A percentile compares a stretch with the other conserved stretches of the same genome.
Evolutionary conservation across 148 eudicot genomes (phyloP).

Genomic region (Agrostemma githago): DNA sequence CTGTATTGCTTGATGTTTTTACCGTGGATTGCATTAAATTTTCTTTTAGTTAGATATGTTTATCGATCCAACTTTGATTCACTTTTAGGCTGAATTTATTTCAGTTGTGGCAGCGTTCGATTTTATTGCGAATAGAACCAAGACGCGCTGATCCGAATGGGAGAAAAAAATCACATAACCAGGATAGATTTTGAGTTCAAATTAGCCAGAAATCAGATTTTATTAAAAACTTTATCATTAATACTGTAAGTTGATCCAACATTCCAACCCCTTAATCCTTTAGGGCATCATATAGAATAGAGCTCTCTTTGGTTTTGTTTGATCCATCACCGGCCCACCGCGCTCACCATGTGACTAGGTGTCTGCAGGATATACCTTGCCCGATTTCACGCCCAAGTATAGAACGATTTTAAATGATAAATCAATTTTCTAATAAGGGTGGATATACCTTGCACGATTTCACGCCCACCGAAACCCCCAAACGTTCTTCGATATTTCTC

Average conservation of each 20-base stretch:
- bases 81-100: neutral
- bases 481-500: too few relatives aligned
- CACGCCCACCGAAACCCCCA: too few relatives aligned
- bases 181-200: neutral
- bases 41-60: neutral
- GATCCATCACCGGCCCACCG: neutral
- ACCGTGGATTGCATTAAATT: neutral
- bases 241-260: neutral
- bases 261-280: too few relatives aligned
- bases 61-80: neutral
- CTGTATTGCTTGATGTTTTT: neutral
- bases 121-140: constrained; percentile 5
- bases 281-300: neutral
- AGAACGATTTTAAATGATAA: too few relatives aligned
- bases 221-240: neutral
- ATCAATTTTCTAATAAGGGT: too few relatives aligned
- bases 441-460: too few relatives aligned
- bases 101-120: neutral
- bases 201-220: constrained; percentile 1
- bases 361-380: too few relatives aligned
- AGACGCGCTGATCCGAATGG: neutral
- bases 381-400: too few relatives aligned
- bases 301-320: neutral
- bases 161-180: neutral
- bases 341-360: too few relatives aligned